phyloP scores from a whole-genome alignment of 2,329 filamentous ascomycete genomes.

The Aspergillus fumigatus region DNA sequence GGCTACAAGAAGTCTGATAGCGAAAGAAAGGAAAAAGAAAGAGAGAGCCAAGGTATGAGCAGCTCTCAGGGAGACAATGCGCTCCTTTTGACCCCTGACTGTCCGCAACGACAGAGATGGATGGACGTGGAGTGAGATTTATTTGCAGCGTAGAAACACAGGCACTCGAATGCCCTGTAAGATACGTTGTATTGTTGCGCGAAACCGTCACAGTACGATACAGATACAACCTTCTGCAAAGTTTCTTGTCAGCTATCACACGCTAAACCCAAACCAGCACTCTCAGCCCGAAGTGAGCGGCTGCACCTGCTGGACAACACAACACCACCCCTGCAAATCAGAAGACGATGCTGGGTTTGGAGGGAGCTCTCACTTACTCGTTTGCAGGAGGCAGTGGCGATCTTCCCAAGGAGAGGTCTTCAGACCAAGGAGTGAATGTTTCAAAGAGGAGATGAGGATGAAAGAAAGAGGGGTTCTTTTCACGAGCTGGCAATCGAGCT shows the following conservation, averaged over 20 bases:
- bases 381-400: neutral
- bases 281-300: conserved; percentile 12
- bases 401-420: neutral
- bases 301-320: conserved; percentile 6
- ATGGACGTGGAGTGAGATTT: conserved; percentile 10
- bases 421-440: neutral
- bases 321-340: conserved; percentile 4
- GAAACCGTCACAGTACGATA: conserved; percentile 10
- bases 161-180: conserved; percentile 1
- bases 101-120: conserved; percentile 1
- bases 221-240: conserved; percentile 1
- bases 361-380: conserved; percentile 1
- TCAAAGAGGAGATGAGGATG: neutral
- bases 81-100: conserved; percentile 7
- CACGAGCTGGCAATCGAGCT: neutral
- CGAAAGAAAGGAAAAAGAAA: conserved; percentile 1
- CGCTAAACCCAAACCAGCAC: conserved; percentile 7
- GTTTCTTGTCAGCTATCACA: conserved; percentile 12
- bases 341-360: neutral
- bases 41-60: neutral
- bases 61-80: neutral
- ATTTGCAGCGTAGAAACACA: conserved; percentile 5
- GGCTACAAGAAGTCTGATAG: neutral
- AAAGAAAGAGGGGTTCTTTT: neutral
- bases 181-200: conserved; percentile 6